Base-by-base conservation (phyloP, 176 grass and related monocot genomes). In the Saccharum officinarum region DNA sequence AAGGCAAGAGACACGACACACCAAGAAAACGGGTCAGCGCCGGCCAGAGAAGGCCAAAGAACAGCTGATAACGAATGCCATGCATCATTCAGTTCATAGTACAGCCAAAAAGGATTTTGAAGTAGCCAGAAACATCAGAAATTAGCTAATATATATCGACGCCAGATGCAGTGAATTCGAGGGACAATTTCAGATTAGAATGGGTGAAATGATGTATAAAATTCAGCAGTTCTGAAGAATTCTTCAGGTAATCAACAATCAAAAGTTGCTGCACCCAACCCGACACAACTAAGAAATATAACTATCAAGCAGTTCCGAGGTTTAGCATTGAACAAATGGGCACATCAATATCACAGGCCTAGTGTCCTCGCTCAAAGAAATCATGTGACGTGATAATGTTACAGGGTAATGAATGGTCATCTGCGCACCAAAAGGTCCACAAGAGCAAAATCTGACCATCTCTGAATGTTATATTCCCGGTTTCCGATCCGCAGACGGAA, bases 371-470 rank as follows among this genome's bases (percentile, higher is more conserved):
- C 44, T 46, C 44, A 12, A 46, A 46, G 10, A 46, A 46, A 46
- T 46, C 44, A 46, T 46, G 18, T 81, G 30, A 2, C 41, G 12
- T 54, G 17, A 47, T 15, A 81, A 81, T 49, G 69, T 69, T 69
- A 34, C 30, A 80, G 28, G 2, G 77, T 13, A 3, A 20, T 64
- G n/a, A 28, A 67, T 67, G 41, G 41, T 41, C 5, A 80, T 33
- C 42, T 7, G 4, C 3, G 6, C 45, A 69, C 44, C 40, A 8
- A 26, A 72, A 72, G 40, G 69, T 26, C 39, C 40, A 49, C 42
- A 47, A 16, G 78, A 52, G 44, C 64, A 80, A 68, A 69, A 69
- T 34, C 28, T 36, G 64, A 67, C 16, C 41, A 80, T 50, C 17
- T 65, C 44, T 8, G 13, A 74, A 63, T 25, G 18, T 62, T 31